Evolutionary conservation across 129 eudicot genomes (phyloP).

Genomic region (Chrysanthemum seticuspe): DNA sequence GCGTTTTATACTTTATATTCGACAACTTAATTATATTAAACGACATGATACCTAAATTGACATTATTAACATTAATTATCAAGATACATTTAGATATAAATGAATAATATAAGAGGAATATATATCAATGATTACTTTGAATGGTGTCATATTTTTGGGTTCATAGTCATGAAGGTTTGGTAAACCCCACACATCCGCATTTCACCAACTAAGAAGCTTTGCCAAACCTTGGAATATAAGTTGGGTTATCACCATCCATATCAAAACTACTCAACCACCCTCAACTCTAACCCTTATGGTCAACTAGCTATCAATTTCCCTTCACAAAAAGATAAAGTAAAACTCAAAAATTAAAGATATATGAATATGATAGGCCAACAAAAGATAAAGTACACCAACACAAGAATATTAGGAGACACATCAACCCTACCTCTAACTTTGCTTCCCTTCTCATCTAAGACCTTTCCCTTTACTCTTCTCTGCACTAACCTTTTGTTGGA

Average conservation of each 20-base stretch:
- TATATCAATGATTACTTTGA: constrained; percentile 3
- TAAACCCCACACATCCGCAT: constrained; percentile 44
- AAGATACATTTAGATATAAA: not conserved
- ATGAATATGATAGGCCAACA: constrained; percentile 28
- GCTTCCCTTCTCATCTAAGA: constrained; percentile 50
- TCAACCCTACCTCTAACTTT: constrained; percentile 37
- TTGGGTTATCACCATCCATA: constrained; percentile 40
- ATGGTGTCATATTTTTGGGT: not conserved
- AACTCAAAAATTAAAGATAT: constrained; percentile 25
- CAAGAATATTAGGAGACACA: constrained; percentile 40
- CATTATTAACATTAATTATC: no score
- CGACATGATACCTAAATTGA: not conserved
- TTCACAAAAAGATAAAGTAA: constrained; percentile 36
- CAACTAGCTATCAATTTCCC: constrained; percentile 44
- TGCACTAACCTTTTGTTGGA: constrained; percentile 22
- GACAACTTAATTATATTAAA: not conserved
- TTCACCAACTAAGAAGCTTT: constrained; percentile 47
- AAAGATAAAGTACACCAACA: constrained; percentile 34
- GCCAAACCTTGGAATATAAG: constrained; percentile 5
- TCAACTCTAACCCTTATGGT: constrained; percentile 17
- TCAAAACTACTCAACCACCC: constrained; percentile 35
- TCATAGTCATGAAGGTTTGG: constrained; percentile 31
- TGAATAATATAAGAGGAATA: not conserved
- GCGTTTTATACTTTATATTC: no score
- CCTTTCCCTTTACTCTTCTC: constrained; percentile 38